Conservation (phyloP, 495 filamentous ascomycete species). For the Beverwykella pulmonaria region DNA sequence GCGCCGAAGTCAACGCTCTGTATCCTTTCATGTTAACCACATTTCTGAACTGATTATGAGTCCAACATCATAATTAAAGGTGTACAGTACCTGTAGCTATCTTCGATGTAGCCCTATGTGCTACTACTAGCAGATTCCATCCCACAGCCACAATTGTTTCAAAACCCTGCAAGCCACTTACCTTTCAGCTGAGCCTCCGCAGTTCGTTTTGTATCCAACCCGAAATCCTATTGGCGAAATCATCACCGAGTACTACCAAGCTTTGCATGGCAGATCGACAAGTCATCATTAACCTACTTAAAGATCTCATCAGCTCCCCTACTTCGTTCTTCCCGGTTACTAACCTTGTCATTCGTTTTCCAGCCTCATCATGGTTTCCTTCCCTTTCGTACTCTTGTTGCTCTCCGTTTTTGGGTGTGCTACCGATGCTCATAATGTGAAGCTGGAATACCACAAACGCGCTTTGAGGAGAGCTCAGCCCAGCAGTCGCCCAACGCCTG, state of each 20-base stretch:
- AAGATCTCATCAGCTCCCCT: background rate
- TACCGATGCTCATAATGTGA: background rate
- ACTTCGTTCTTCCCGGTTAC: background rate
- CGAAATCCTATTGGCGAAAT: background rate
- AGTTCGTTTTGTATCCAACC: too few relatives aligned
- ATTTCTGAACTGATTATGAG: too few relatives aligned
- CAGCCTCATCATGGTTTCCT: slow-evolving; percentile 1
- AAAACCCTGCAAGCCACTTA: background rate
- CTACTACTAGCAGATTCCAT: background rate
- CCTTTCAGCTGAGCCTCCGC: background rate
- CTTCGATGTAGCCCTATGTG: background rate
- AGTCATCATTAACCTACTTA: background rate
- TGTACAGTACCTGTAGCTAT: background rate
- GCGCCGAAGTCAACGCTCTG: too few relatives aligned
- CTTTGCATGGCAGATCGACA: background rate
- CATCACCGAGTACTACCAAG: background rate
- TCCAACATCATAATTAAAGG: too few relatives aligned
- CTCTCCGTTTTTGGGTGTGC: background rate
- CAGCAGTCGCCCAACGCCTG: background rate
- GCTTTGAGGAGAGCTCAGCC: background rate
- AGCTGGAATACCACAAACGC: background rate
- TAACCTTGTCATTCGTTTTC: slow-evolving; percentile 4
- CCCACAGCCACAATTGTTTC: background rate
- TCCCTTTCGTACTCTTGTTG: background rate
- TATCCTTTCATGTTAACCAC: too few relatives aligned